Evolutionary conservation across 176 grass and related monocot species (phyloP), one percentile per base, ranked within the genome.

Genomic region (Oryza rufipogon): DNA sequence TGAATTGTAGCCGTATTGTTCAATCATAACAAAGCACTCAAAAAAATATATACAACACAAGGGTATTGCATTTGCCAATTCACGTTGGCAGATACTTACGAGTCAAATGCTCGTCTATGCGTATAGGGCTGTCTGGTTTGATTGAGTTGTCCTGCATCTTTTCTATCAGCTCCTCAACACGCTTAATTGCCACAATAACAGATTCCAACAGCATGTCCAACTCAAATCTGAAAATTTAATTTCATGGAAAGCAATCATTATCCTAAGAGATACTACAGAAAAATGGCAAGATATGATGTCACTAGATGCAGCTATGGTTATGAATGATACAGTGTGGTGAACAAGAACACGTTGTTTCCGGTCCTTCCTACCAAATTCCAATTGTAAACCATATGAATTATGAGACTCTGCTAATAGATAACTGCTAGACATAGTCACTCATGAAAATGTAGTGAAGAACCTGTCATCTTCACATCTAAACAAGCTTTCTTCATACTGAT

Each of bases 401-500:
- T 49, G 73, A 75, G 26, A 26, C 48, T 63, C 25, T 71, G 66
- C 79, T 71, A 67, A 67, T 67, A 80, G 36, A 52, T 64, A 73
- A 46, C 69, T 22, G 72, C 66, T 77, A 85, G 23, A 42, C 48
- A 47, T 42, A 67, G 71, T 67, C 60, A 30, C 49, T 75, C n/a
- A 80, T 0, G 65, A 64, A 86, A 67, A 48, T 30, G 3, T 47
- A 76, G 49, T 47, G 19, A 52, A 88, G 19, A 66, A 91, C 86
- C 89, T 91, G 83, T 91, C 89, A 49, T 95, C 93, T 95, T 95
- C 93, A 20, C 93, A 95, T 95, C 90, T 90, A 87, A 95, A 95
- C 80, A 95, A 86, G 74, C 90, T 95, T 74, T 95, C 93, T 89
- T 95, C 93, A 34, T 95, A 95, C 65, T 95, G 93, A 76, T 95